Base-by-base conservation (phyloP, 352 stramenopile species). In the Phytophthora boehmeriae region DNA sequence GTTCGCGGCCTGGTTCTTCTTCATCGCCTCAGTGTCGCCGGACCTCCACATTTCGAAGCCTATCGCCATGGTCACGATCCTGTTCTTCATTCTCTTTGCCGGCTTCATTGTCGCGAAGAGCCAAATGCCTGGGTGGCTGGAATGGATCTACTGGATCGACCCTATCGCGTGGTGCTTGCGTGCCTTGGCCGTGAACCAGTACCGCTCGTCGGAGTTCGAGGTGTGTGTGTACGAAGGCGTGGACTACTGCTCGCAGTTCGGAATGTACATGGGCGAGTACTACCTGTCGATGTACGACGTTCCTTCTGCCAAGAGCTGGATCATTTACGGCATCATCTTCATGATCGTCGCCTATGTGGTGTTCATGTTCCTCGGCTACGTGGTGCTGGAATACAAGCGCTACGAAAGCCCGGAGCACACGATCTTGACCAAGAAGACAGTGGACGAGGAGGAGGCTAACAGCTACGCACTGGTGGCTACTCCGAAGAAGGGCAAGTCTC, bases 1-100 rank as follows among this genome's bases (percentile, higher is more conserved):
- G 17, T 81, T 88, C 34, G 57, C 56, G 13, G 45, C 66, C n/a
- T 84, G 67, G 63, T 84, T 89, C 49, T 80, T 81, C 62, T 76
- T 81, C 38, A 38, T 88, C 27, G 48, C 76, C 1, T 44, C 38
- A 8, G 38, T 44, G 14, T 44, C 38, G 13, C 38, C 38, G 38
- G 38, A 44, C 38, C 38, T 44, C 6, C 38, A 44, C 38, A 44
- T 44, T 44, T 44, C 38, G 34, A 44, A 44, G 14, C 38, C 38
- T 16, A 44, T 44, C 38, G 38, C 38, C 38, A 44, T 44, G 38
- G 38, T 44, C 38, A 44, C 38, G 38, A 44, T 44, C 38, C 10
- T 44, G 14, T 44, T 44, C 16, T 44, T 44, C 38, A 22, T 44
- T 4, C 38, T 44, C 11, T 44, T 44, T 17, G 38, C 38, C 14